Evolutionary conservation across 2,329 filamentous ascomycete species (phyloP).

Genomic region (Thyridium curvatum): DNA sequence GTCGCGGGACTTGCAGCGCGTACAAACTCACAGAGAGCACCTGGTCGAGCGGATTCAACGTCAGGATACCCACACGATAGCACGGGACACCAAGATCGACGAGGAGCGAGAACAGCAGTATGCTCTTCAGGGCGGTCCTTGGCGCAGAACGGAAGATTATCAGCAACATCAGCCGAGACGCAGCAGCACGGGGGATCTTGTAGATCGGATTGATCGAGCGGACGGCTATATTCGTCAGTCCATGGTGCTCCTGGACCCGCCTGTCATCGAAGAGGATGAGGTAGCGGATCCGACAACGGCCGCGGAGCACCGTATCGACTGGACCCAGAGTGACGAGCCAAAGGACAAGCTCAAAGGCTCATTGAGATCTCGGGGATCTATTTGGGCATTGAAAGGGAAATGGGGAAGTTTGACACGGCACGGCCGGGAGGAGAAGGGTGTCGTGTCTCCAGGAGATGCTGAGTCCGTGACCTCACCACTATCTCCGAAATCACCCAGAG

Average conservation of each 20-base stretch:
- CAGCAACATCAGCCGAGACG: slow-evolving; percentile 17
- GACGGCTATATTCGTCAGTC: slow-evolving; percentile 8
- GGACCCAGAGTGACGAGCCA: slow-evolving; percentile 51
- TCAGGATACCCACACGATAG: slow-evolving; percentile 29
- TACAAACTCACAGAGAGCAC: slow-evolving; percentile 29
- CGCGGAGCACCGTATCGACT: slow-evolving; percentile 42
- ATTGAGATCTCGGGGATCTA: slow-evolving; percentile 30
- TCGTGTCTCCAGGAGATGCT: slow-evolving; percentile 8
- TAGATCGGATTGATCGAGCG: slow-evolving; percentile 7
- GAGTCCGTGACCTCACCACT: slow-evolving; percentile 1
- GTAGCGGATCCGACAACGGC: slow-evolving; percentile 10
- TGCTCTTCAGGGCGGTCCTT: too few species aligned
- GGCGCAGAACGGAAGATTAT: slow-evolving; percentile 5
- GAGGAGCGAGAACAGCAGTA: slow-evolving; percentile 12
- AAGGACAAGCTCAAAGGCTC: slow-evolving; percentile 12
- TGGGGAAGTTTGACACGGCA: slow-evolving; percentile 24
- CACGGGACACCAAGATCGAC: slow-evolving; percentile 26
- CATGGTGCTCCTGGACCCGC: slow-evolving; percentile 6
- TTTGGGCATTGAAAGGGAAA: slow-evolving; percentile 40
- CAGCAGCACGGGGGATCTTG: slow-evolving; percentile 29
- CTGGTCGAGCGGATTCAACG: slow-evolving; percentile 36
- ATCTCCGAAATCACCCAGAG: slow-evolving; percentile 23
- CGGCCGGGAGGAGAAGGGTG: slow-evolving; percentile 16
- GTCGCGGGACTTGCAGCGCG: slow-evolving; percentile 26
- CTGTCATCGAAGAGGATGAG: slow-evolving; percentile 1